phyloP scores from a whole-genome alignment of 2,329 filamentous ascomycete genomes.

The Massarina eburnea region DNA sequence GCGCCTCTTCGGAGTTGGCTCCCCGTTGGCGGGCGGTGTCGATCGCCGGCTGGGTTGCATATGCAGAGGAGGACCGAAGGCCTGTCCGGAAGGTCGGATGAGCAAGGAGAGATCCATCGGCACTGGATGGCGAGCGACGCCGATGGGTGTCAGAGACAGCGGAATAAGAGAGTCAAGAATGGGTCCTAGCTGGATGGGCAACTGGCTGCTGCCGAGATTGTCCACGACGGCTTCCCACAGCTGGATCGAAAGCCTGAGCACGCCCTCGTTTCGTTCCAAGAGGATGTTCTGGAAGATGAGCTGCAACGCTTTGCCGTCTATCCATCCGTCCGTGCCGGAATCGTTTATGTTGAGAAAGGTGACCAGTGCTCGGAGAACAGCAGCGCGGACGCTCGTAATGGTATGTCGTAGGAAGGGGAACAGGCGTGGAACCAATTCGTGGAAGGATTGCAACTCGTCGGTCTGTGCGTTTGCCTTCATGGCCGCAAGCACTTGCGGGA shows the following conservation, averaged over 20 bases:
- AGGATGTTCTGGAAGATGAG: slow-evolving; percentile 94
- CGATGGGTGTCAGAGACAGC: slow-evolving; percentile 86
- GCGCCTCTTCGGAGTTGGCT: slow-evolving; percentile 72
- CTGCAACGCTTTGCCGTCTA: slow-evolving; percentile 84
- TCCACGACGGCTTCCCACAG: slow-evolving; percentile 81
- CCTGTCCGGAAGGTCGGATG: slow-evolving; percentile 87
- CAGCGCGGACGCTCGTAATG: slow-evolving; percentile 91
- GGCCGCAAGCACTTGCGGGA: slow-evolving; percentile 85
- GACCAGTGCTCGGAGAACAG: slow-evolving; percentile 86
- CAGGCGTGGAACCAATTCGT: slow-evolving; percentile 84
- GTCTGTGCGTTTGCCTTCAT: slow-evolving; percentile 85
- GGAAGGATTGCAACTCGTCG: slow-evolving; percentile 85
- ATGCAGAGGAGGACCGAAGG: slow-evolving; percentile 62
- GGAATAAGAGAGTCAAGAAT: slow-evolving; percentile 82
- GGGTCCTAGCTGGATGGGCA: slow-evolving; percentile 71
- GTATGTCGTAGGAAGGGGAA: slow-evolving; percentile 97
- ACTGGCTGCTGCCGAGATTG: slow-evolving; percentile 64
- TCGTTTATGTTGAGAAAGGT: slow-evolving; percentile 89
- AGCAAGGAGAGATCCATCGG: slow-evolving; percentile 90
- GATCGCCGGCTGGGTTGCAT: slow-evolving; percentile 28
- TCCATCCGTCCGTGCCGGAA: slow-evolving; percentile 81
- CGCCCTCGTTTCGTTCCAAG: slow-evolving; percentile 84
- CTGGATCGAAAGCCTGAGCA: slow-evolving; percentile 79
- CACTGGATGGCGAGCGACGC: slow-evolving; percentile 85
- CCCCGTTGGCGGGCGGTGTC: slow-evolving; percentile 37